Conservation (phyloP, 345 rosid genomes). For the Camelina hispida region DNA sequence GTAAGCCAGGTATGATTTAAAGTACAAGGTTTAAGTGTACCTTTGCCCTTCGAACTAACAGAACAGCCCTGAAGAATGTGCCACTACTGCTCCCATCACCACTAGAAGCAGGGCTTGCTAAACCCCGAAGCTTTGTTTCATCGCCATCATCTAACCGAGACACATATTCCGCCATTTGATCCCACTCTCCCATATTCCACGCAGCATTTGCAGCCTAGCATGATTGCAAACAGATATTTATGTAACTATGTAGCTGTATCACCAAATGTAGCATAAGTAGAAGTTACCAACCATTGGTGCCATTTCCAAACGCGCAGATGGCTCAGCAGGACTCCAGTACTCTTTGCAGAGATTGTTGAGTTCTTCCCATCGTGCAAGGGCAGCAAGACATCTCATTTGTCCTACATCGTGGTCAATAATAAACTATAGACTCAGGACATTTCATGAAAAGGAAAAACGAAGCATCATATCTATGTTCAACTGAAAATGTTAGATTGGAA, state of each 20-base stretch:
- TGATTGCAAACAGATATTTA: constrained; percentile 32
- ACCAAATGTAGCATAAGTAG: constrained; percentile 28
- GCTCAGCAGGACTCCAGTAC: constrained; percentile 98
- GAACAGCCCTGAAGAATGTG: constrained; percentile 94
- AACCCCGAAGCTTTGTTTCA: constrained; percentile 80
- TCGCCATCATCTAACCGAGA: constrained; percentile 95
- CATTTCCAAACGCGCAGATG: constrained; percentile 96
- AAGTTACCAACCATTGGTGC: constrained; percentile 87
- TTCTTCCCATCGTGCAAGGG: constrained; percentile 98
- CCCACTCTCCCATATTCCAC: constrained; percentile 99
- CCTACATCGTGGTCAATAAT: constrained; percentile 54
- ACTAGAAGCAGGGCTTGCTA: constrained; percentile 84
- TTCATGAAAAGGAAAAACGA: constrained; percentile 20
- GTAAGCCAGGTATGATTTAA: constrained; percentile 21
- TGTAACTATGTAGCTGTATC: constrained; percentile 24
- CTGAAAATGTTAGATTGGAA: constrained; percentile 32
- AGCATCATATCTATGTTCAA: constrained; percentile 34
- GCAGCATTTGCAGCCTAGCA: constrained; percentile 94
- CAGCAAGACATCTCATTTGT: constrained; percentile 96
- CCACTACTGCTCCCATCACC: constrained; percentile 97
- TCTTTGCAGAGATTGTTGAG: constrained; percentile 95
- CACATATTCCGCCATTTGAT: constrained; percentile 98
- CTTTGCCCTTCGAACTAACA: constrained; percentile 81
- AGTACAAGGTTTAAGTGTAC: constrained; percentile 46
- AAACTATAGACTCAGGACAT: constrained; percentile 31